Percentiles rank a stretch among this genome's conserved stretches.
Conservation (phyloP, 768 basidiomycete species). For the Xerocomellus amylosporus region DNA sequence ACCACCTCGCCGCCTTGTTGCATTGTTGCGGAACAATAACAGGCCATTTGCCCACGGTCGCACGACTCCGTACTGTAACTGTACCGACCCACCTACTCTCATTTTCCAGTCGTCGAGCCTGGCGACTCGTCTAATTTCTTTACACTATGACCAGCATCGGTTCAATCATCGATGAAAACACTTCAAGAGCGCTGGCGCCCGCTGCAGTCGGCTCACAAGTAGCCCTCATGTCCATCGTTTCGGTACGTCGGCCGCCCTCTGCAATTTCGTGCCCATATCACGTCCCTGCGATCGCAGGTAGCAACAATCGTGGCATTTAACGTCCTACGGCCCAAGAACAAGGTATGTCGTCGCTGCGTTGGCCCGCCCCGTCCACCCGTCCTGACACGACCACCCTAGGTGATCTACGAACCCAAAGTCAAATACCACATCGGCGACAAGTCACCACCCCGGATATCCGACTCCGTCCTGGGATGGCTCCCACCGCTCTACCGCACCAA, state of each 20-base stretch:
- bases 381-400: constrained; percentile 39
- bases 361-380: not conserved
- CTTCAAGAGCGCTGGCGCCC: constrained; percentile 68
- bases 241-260: constrained; percentile 46
- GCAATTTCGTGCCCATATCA: not conserved
- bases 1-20: too few species aligned
- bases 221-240: constrained; percentile 66
- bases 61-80: constrained; percentile 4
- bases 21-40: too few species aligned
- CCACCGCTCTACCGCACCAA: constrained; percentile 78
- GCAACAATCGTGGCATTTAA: constrained; percentile 78
- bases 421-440: constrained; percentile 84
- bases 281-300: constrained; percentile 38
- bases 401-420: constrained; percentile 91
- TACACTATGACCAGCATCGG: constrained; percentile 33
- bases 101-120: constrained; percentile 15
- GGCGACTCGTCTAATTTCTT: constrained; percentile 16
- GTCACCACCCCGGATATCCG: constrained; percentile 75
- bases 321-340: constrained; percentile 83
- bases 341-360: constrained; percentile 43
- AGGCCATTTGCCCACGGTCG: not conserved
- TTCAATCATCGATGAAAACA: constrained; percentile 33
- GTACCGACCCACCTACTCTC: constrained; percentile 21
- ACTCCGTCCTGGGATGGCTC: constrained; percentile 86
- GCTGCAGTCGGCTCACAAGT: constrained; percentile 78